These are phyloP conservation scores for Alternaria viburni DNA, from an alignment of 2,329 filamentous ascomycete genomes.

Conservation along the genomic window DNA sequence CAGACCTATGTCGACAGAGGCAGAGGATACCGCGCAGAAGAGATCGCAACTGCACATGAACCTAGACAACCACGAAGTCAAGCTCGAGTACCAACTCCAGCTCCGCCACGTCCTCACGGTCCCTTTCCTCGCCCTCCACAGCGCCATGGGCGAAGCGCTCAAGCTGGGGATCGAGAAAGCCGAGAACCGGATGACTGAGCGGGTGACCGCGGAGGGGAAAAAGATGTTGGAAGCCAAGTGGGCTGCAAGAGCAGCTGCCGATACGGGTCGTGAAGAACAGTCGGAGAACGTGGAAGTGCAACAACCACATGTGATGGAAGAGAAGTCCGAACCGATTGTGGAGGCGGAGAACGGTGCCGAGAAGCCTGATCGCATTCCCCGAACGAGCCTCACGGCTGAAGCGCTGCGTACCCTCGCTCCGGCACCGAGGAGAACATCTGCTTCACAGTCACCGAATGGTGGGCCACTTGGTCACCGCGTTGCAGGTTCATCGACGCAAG, in stretches of 20 bases:
- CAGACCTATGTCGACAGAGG: neutral
- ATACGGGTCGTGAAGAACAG: neutral
- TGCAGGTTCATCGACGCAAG: no score
- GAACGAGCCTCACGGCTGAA: neutral
- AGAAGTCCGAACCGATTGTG: neutral
- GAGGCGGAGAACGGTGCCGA: neutral
- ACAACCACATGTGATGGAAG: neutral
- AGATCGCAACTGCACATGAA: constrained; percentile 16
- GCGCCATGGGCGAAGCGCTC: constrained; percentile 19
- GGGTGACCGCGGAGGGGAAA: neutral
- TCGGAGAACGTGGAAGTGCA: neutral
- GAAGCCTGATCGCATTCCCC: neutral
- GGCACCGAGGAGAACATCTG: neutral
- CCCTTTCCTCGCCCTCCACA: constrained; percentile 27
- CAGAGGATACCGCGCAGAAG: neutral
- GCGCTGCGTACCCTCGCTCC: neutral
- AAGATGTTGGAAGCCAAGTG: neutral
- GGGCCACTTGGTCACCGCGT: neutral
- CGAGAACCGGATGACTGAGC: neutral
- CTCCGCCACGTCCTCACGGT: constrained; percentile 27
- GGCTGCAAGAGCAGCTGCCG: neutral
- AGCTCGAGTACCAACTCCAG: constrained; percentile 7
- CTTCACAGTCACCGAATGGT: no score
- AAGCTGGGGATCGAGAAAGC: constrained; percentile 29
- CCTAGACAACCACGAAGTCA: constrained; percentile 7